These are phyloP conservation scores for Annulohypoxylon moriforme DNA, from an alignment of 495 filamentous ascomycete species.

Conservation along the genomic window DNA sequence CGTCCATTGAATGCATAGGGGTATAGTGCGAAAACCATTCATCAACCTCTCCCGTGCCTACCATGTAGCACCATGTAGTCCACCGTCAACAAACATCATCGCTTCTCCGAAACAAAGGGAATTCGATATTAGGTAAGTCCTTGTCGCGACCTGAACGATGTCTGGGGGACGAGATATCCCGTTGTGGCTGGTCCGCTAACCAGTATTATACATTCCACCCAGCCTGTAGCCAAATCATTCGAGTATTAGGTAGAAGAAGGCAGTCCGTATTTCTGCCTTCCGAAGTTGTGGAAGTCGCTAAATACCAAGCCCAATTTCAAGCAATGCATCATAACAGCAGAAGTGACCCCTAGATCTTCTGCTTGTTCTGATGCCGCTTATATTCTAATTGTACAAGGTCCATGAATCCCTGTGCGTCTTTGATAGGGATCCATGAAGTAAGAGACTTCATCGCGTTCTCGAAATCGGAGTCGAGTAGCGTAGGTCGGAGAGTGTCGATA, in stretches of 20 bases:
- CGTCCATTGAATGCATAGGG: conserved; percentile 40
- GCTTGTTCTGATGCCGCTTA: conserved; percentile 69
- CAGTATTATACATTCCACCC: conserved; percentile 11
- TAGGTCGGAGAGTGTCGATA: conserved; percentile 90
- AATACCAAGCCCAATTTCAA: not conserved
- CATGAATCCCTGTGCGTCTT: conserved; percentile 95
- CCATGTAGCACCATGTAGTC: conserved; percentile 25
- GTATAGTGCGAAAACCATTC: conserved; percentile 44
- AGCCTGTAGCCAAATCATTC: not conserved
- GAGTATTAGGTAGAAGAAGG: conserved; percentile 11
- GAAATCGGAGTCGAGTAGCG: conserved; percentile 93
- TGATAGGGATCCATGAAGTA: conserved; percentile 94
- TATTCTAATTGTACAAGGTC: conserved; percentile 92
- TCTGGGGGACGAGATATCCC: conserved; percentile 2
- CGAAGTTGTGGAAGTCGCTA: not conserved
- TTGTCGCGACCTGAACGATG: conserved; percentile 41
- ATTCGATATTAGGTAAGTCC: conserved; percentile 21
- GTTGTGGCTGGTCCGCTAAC: conserved; percentile 3
- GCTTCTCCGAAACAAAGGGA: conserved; percentile 35
- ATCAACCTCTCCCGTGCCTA: conserved; percentile 30
- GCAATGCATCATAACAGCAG: conserved; percentile 13
- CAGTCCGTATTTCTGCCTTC: not conserved
- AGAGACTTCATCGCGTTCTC: conserved; percentile 98
- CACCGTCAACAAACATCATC: conserved; percentile 31
- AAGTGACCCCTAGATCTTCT: conserved; percentile 44